Evolutionary conservation across 495 filamentous ascomycete species (phyloP).

Genomic region (Hyaloscypha hepaticicola): DNA sequence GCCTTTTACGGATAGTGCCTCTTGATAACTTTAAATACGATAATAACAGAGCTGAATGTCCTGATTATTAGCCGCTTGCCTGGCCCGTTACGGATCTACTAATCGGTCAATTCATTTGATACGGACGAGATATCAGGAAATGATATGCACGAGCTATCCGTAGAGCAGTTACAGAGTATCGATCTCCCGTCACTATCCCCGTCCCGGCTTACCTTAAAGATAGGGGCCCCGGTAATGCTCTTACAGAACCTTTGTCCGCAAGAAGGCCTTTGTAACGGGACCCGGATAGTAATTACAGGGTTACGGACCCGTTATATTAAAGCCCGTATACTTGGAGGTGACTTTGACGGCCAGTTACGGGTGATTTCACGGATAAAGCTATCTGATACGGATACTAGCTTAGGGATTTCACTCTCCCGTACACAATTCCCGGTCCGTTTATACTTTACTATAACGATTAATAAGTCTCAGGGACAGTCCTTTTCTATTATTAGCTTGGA

Average conservation of each 20-base stretch:
- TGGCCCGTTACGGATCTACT: too few species aligned
- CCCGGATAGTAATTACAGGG: too few species aligned
- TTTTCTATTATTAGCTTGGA: not conserved
- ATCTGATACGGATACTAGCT: not conserved
- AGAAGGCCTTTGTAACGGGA: conserved; percentile 1
- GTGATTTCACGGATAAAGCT: conserved; percentile 1
- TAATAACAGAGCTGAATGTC: not conserved
- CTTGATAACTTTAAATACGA: too few species aligned
- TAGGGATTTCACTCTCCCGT: too few species aligned
- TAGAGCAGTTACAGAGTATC: too few species aligned
- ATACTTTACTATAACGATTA: too few species aligned
- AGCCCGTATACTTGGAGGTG: not conserved
- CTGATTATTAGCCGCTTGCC: not conserved
- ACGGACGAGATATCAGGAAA: too few species aligned
- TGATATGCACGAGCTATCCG: too few species aligned
- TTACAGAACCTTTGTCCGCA: conserved; percentile 2
- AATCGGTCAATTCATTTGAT: too few species aligned
- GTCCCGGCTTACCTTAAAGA: not conserved
- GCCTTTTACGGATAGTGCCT: not conserved
- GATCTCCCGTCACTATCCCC: not conserved
- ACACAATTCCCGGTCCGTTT: too few species aligned
- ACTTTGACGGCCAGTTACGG: conserved; percentile 1
- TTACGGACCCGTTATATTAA: not conserved
- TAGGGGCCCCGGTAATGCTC: not conserved
- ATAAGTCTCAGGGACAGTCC: not conserved